These are phyloP conservation scores for Hylodesmum podocarpum DNA, from an alignment of 306 rosid genomes.

Conservation along the genomic window DNA sequence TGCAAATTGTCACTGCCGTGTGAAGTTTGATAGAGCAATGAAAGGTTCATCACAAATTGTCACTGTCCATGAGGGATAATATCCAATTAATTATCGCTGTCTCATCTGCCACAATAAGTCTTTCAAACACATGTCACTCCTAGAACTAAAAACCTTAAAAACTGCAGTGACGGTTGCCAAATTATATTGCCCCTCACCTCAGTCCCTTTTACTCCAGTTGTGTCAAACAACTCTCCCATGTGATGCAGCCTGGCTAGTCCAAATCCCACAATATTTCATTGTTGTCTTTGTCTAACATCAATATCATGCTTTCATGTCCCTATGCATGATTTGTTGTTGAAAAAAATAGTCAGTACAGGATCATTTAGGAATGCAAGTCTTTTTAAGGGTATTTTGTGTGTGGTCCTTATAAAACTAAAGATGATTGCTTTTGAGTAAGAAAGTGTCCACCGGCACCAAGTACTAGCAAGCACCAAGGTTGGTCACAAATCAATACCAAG, in stretches of 20 bases:
- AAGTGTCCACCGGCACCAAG: not conserved
- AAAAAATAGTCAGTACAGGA: not conserved
- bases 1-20: constrained; percentile 26
- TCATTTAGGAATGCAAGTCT: not conserved
- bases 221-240: constrained; percentile 26
- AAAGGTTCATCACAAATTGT: constrained; percentile 29
- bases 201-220: constrained; percentile 49
- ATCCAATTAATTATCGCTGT: constrained; percentile 43
- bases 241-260: constrained; percentile 46
- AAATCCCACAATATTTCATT: constrained; percentile 23
- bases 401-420: not conserved
- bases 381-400: not conserved
- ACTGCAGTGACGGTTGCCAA: constrained; percentile 37
- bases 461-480: not conserved
- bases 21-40: constrained; percentile 27
- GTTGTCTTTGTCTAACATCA: constrained; percentile 50
- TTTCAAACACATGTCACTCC: constrained; percentile 41
- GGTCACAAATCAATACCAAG: not conserved
- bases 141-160: constrained; percentile 46
- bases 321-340: not conserved
- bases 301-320: constrained; percentile 56
- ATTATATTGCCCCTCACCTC: constrained; percentile 42
- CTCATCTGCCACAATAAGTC: constrained; percentile 41
- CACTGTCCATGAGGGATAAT: constrained; percentile 39
- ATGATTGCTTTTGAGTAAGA: not conserved